A percentile compares a stretch with the other conserved stretches of the same genome.
Conservation (phyloP, 306 rosid species). For the Cucurbita pepo region DNA sequence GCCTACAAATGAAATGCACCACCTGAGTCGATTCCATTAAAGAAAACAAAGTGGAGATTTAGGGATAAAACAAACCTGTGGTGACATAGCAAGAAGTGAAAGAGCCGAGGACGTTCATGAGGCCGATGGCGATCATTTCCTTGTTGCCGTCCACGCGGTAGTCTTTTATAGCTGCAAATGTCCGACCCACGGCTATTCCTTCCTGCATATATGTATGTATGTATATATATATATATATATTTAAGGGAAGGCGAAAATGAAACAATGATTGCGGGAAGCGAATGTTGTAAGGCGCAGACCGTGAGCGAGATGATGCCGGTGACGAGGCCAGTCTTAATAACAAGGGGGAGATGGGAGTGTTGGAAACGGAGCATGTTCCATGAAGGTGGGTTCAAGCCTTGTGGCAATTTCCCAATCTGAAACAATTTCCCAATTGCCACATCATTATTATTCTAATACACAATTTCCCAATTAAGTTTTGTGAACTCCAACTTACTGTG, state of each 20-base stretch:
- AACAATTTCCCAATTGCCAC: background rate
- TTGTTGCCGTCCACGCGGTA: slow-evolving; percentile 91
- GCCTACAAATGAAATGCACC: slow-evolving; percentile 22
- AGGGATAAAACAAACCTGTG: slow-evolving; percentile 32
- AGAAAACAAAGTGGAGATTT: too few relatives aligned
- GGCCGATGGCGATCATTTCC: slow-evolving; percentile 96
- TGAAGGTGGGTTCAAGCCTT: slow-evolving; percentile 88
- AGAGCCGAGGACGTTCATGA: slow-evolving; percentile 91
- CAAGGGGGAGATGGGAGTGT: slow-evolving; percentile 39
- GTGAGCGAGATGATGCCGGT: slow-evolving; percentile 95
- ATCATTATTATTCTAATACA: too few relatives aligned
- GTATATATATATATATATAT: background rate
- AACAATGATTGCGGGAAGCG: too few relatives aligned
- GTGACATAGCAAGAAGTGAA: slow-evolving; percentile 85
- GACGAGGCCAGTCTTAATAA: slow-evolving; percentile 61
- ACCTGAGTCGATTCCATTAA: too few relatives aligned
- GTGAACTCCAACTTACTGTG: slow-evolving; percentile 22
- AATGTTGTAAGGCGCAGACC: slow-evolving; percentile 17
- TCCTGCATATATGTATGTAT: slow-evolving; percentile 33
- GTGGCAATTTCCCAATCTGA: slow-evolving; percentile 70
- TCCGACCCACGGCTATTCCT: slow-evolving; percentile 97
- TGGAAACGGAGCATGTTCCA: slow-evolving; percentile 53
- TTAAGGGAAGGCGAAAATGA: too few relatives aligned
- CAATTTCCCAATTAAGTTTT: too few relatives aligned
- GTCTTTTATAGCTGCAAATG: slow-evolving; percentile 72